phyloP scores from a whole-genome alignment of 1,284 basidiomycete species.

The Entoloma clypeatum region DNA sequence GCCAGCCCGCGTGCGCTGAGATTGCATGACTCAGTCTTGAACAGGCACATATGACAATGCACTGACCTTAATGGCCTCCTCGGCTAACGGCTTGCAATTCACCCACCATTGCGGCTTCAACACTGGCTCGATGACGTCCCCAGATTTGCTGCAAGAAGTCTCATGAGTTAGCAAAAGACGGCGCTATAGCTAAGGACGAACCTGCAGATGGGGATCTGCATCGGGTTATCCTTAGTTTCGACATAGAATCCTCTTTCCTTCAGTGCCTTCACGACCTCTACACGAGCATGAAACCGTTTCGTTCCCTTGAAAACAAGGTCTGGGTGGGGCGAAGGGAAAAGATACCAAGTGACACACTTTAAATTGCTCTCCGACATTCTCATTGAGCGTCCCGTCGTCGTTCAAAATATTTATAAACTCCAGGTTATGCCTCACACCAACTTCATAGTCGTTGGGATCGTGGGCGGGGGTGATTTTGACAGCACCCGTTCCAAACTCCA shows the following conservation, averaged over 20 bases:
- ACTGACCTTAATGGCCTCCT: constrained; percentile 80
- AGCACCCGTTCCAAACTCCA: constrained; percentile 96
- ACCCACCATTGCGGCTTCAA: constrained; percentile 99
- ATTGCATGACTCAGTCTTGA: background rate
- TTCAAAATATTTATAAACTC: constrained; percentile 96
- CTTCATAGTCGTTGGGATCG: constrained; percentile 97
- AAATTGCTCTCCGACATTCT: constrained; percentile 82
- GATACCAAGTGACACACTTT: constrained; percentile 39
- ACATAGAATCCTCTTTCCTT: constrained; percentile 87
- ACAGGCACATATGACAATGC: background rate
- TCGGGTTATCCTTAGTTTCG: constrained; percentile 93
- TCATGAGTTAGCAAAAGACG: constrained; percentile 2
- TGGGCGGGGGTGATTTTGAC: constrained; percentile 99
- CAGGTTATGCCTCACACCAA: constrained; percentile 85
- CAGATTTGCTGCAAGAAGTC: constrained; percentile 68
- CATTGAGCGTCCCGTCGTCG: constrained; percentile 96
- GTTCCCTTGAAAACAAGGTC: constrained; percentile 58
- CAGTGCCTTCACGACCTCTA: constrained; percentile 80
- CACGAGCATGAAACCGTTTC: constrained; percentile 95
- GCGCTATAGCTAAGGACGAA: constrained; percentile 26
- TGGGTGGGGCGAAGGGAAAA: background rate
- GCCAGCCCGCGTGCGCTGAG: constrained; percentile 79
- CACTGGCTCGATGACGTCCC: constrained; percentile 94
- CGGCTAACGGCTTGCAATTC: constrained; percentile 87
- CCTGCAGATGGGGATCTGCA: constrained; percentile 92